Evolutionary conservation across 1,284 basidiomycete species (phyloP).

Genomic region (Cutaneotrichosporon dermatis): DNA sequence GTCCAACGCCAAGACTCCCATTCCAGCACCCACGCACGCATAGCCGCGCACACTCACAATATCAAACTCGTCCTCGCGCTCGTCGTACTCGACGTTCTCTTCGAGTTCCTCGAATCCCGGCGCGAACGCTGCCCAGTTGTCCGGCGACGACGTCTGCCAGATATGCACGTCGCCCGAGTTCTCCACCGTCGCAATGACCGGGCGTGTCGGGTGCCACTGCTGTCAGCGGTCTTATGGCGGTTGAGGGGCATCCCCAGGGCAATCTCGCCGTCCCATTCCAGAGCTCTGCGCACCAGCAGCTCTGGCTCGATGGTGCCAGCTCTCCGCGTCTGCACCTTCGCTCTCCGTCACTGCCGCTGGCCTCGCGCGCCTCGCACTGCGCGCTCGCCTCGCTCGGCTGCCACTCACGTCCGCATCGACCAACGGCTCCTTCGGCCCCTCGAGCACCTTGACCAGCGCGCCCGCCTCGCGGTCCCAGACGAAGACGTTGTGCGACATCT

Average conservation of each 20-base stretch:
- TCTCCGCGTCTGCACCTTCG: no score
- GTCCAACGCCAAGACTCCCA: no score
- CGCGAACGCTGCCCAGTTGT: conserved; percentile 95
- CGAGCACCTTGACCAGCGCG: conserved; percentile 79
- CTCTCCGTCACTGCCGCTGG: no score
- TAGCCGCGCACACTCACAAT: conserved; percentile 56
- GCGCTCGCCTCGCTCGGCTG: no score
- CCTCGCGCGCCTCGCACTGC: no score
- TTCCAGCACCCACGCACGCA: no score
- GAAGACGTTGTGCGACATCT: conserved; percentile 90
- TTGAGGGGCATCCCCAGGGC: no score
- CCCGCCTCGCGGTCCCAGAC: conserved; percentile 95
- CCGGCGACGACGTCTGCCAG: conserved; percentile 58
- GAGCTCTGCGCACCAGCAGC: no score
- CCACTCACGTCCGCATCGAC: conserved; percentile 70
- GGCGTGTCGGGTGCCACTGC: conserved; percentile 89
- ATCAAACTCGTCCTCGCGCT: conserved; percentile 96
- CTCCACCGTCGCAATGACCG: conserved; percentile 67
- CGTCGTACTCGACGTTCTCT: conserved; percentile 95
- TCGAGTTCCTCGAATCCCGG: conserved; percentile 98
- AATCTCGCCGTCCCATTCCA: no score
- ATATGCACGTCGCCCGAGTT: conserved; percentile 56
- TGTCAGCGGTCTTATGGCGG: neutral
- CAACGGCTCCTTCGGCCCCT: conserved; percentile 88
- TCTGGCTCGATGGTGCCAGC: no score